phyloP scores from a whole-genome alignment of 768 basidiomycete species.

The Russula dissimulans region DNA sequence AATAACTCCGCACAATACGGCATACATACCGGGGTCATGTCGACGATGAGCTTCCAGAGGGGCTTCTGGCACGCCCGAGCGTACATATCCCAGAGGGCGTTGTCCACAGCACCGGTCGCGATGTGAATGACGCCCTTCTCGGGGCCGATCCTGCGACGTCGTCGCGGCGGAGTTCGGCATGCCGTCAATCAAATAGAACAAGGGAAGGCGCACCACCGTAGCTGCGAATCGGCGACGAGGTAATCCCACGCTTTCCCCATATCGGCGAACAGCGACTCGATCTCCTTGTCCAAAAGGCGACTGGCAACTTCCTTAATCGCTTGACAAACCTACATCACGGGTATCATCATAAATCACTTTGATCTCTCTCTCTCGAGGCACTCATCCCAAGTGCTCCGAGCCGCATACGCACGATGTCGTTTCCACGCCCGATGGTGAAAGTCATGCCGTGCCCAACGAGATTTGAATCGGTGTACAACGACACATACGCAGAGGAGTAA shows the following conservation, averaged over 20 bases:
- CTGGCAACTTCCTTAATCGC: constrained; percentile 73
- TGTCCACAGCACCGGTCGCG: constrained; percentile 80
- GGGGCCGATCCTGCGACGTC: constrained; percentile 63
- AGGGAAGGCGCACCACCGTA: constrained; percentile 60
- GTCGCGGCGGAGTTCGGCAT: background rate
- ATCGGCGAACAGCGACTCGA: constrained; percentile 72
- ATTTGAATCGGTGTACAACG: constrained; percentile 58
- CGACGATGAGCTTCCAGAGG: constrained; percentile 87
- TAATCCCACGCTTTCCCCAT: constrained; percentile 92
- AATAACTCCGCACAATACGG: background rate
- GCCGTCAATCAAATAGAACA: background rate
- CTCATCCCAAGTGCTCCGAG: background rate
- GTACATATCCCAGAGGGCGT: constrained; percentile 92
- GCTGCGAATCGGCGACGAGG: constrained; percentile 79
- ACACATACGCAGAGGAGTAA: constrained; percentile 89
- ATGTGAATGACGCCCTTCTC: constrained; percentile 95
- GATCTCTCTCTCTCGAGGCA: background rate
- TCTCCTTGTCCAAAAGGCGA: constrained; percentile 74
- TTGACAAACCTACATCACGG: constrained; percentile 53
- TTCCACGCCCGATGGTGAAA: constrained; percentile 90
- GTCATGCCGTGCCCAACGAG: constrained; percentile 91
- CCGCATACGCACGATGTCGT: constrained; percentile 60
- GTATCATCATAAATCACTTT: background rate
- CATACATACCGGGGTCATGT: constrained; percentile 64
- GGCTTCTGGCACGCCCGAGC: constrained; percentile 75